Conservation (phyloP, 2,329 filamentous ascomycete species). For the Akanthomyces lecanii region DNA sequence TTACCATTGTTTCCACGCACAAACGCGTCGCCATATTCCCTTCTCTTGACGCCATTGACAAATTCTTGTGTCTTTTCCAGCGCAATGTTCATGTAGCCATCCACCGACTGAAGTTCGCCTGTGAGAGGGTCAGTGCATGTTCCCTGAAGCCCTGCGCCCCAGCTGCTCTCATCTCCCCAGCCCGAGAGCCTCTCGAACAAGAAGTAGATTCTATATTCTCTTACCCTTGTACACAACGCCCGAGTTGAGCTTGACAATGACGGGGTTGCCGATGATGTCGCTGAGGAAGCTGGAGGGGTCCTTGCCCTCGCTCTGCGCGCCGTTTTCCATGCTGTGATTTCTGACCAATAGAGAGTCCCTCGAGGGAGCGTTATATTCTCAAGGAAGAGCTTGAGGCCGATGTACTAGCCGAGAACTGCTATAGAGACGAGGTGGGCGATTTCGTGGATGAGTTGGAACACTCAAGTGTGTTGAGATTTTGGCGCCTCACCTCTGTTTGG, state of each 20-base stretch:
- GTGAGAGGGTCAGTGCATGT: constrained; percentile 19
- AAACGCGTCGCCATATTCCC: constrained; percentile 90
- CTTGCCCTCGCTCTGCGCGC: constrained; percentile 68
- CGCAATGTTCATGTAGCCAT: constrained; percentile 99
- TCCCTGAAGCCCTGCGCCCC: not conserved
- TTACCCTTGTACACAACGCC: constrained; percentile 94
- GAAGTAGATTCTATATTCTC: not conserved
- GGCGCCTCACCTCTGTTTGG: not conserved
- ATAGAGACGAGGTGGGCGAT: not conserved
- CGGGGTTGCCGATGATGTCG: constrained; percentile 89
- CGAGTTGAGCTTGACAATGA: constrained; percentile 98
- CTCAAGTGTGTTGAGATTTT: not conserved
- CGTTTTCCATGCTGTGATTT: constrained; percentile 65
- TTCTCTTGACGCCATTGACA: constrained; percentile 76
- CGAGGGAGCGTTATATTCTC: not conserved
- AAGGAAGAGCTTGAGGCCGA: not conserved
- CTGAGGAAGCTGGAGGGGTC: constrained; percentile 91
- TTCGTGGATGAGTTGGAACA: not conserved
- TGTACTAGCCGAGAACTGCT: not conserved
- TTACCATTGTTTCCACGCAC: constrained; percentile 93
- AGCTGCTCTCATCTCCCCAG: not conserved
- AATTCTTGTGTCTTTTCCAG: constrained; percentile 93
- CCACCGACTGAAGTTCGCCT: constrained; percentile 95
- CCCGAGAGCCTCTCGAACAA: too few relatives aligned
- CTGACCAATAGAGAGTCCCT: not conserved